A percentile compares a stretch with the other conserved stretches of the same genome.
These are phyloP conservation scores for Picea abies DNA, from an alignment of 83 land plant species.

Conservation along the genomic window DNA sequence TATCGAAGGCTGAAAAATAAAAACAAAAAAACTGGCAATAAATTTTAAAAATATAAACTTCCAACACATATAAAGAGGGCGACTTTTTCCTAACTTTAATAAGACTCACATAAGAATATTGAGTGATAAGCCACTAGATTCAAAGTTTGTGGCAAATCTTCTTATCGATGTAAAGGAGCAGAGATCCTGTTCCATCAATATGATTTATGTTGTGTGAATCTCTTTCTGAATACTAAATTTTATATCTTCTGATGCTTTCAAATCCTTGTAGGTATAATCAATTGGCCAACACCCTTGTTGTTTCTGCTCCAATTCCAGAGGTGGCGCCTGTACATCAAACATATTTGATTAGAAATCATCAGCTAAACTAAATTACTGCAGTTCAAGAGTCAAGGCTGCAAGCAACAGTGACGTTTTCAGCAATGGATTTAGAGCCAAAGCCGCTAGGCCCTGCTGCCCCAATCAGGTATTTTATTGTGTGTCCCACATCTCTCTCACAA, in stretches of 20 bases:
- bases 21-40: no score
- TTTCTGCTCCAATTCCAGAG: slow-evolving; percentile 65
- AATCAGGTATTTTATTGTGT: slow-evolving; percentile 49
- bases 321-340: no score
- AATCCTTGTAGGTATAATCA: slow-evolving; percentile 66
- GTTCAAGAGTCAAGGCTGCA: slow-evolving; percentile 46
- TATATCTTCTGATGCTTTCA: slow-evolving; percentile 58
- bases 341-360: no score
- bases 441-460: no score
- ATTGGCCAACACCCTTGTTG: slow-evolving; percentile 68
- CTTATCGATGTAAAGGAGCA: slow-evolving; percentile 70
- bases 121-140: slow-evolving; percentile 56
- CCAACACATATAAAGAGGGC: no score
- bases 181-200: slow-evolving; percentile 67
- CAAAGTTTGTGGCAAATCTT: slow-evolving; percentile 53
- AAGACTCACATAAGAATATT: slow-evolving; percentile 12
- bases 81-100: no score
- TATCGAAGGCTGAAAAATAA: no score
- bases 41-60: no score
- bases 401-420: no score
- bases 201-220: slow-evolving; percentile 29
- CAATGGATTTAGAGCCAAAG: no score
- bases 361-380: no score
- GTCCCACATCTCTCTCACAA: slow-evolving; percentile 38
- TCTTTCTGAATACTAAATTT: slow-evolving; percentile 44